Evolutionary conservation across 768 basidiomycete genomes (phyloP).

Genomic region (Naematelia encephala): DNA sequence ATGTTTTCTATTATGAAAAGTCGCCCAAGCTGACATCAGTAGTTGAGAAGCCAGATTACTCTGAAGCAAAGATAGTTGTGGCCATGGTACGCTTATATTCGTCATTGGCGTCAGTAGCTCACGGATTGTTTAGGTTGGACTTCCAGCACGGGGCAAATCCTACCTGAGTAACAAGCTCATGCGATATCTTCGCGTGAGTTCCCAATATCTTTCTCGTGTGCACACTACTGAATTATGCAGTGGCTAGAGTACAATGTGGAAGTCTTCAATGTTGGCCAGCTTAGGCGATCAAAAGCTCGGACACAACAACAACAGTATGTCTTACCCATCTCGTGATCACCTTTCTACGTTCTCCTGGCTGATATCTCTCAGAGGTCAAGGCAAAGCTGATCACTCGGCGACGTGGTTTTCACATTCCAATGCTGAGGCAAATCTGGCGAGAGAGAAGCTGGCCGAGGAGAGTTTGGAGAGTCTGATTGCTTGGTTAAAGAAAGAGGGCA

Average conservation of each 20-base stretch:
- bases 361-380: conserved; percentile 60
- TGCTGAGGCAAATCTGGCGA: conserved; percentile 65
- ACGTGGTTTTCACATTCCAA: conserved; percentile 87
- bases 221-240: conserved; percentile 54
- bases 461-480: conserved; percentile 90
- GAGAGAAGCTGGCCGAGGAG: conserved; percentile 82
- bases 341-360: too few species aligned
- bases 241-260: conserved; percentile 99
- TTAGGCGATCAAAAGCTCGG: conserved; percentile 75
- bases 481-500: conserved; percentile 86
- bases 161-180: conserved; percentile 97
- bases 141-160: conserved; percentile 97
- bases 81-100: conserved; percentile 68
- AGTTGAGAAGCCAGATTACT: conserved; percentile 97
- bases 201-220: not conserved
- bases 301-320: conserved; percentile 28
- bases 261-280: conserved; percentile 97
- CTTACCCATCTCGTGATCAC: not conserved
- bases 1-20: not conserved
- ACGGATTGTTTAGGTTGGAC: conserved; percentile 64
- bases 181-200: conserved; percentile 82
- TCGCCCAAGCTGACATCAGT: conserved; percentile 1
- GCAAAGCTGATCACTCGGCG: conserved; percentile 86
- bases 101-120: not conserved
- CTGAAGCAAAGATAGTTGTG: conserved; percentile 95